Evolutionary conservation across 495 filamentous ascomycete species (phyloP), one percentile per base, ranked within the genome.

Genomic region (Daldinia bambusicola): DNA sequence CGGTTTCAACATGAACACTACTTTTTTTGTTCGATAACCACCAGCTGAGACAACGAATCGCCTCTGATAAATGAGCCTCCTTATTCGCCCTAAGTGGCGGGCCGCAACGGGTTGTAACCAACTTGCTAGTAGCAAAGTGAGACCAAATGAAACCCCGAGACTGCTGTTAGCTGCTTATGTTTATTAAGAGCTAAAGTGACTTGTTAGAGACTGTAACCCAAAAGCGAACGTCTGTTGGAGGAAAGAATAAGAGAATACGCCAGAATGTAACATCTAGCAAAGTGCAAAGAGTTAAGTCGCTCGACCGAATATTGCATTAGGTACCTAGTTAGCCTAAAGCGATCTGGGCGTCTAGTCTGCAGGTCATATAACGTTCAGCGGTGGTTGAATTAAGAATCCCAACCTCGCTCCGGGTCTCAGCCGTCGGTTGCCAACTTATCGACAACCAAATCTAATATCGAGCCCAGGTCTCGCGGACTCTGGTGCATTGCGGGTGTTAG

Each of bases 141-240:
- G 57, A 37, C 60, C 48, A 68, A n/a, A 55, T 41, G 69, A 61
- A 63, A 45, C 31, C 18, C 34, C 40, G 13, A 37, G 36, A 6
- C 22, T 30, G 32, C 26, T 32, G 14, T 4, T 13, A 59, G 53
- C 12, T 18, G 18, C 32, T 12, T 48, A 40, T 32, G 22, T 30
- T 6, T 52, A 40, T 55, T 18, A 45, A 26, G 26, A 26, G 26
- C 26, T 51, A n/a, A 34, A 26, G 26, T 12, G 22, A 36, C 31
- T 22, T 31, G 22, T 14, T 30, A 5, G 4, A 7, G 13, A 13
- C 48, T n/a, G 22, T 9, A 32, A 53, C 26, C 1, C 31, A 16
- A 13, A 53, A 26, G 13, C 50, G 6, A 53, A 53, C 13, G 14
- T 32, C 50, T n/a, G 14, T 6, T 6, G 2, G 3, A 26, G 26